Evolutionary conservation across 805 yeast genomes (phyloP).

Genomic region (Myxozyma melibiosi): DNA sequence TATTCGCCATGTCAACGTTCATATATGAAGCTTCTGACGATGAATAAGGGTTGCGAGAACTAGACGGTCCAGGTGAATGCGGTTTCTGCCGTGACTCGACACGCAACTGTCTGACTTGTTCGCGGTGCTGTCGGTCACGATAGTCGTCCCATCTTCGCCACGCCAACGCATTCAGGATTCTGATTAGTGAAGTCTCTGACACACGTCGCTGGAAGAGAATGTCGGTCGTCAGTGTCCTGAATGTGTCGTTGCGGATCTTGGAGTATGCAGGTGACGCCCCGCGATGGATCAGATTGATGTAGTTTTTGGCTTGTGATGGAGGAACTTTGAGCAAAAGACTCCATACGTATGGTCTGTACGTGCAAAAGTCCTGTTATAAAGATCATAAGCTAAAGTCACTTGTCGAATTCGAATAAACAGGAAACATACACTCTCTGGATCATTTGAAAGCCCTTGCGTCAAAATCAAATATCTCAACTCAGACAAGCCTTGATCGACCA

Average conservation of each 20-base stretch:
- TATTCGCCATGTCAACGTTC: neutral
- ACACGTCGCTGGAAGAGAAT: slow-evolving; percentile 63
- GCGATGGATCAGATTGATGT: slow-evolving; percentile 53
- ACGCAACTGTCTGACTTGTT: slow-evolving; percentile 1
- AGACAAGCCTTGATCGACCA: slow-evolving; percentile 26
- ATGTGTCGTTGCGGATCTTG: slow-evolving; percentile 83
- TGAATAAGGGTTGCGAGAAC: neutral
- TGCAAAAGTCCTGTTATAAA: slow-evolving; percentile 51
- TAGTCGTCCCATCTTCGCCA: slow-evolving; percentile 35
- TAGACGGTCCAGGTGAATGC: slow-evolving; percentile 1
- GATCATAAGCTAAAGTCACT: neutral
- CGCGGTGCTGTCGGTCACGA: neutral
- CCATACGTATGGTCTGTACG: slow-evolving; percentile 80
- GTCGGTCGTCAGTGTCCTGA: slow-evolving; percentile 81
- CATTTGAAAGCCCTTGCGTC: slow-evolving; percentile 30
- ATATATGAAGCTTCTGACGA: neutral
- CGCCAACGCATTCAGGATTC: slow-evolving; percentile 76
- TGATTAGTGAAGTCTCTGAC: slow-evolving; percentile 64
- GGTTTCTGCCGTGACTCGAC: slow-evolving; percentile 9
- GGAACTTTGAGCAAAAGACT: slow-evolving; percentile 68
- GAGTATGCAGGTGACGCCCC: slow-evolving; percentile 63
- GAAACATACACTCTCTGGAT: slow-evolving; percentile 17
- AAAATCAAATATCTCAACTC: slow-evolving; percentile 30
- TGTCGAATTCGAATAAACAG: neutral
- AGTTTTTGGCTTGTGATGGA: slow-evolving; percentile 57